Base-by-base conservation (phyloP, 1,284 basidiomycete species). In the Somion occarium region DNA sequence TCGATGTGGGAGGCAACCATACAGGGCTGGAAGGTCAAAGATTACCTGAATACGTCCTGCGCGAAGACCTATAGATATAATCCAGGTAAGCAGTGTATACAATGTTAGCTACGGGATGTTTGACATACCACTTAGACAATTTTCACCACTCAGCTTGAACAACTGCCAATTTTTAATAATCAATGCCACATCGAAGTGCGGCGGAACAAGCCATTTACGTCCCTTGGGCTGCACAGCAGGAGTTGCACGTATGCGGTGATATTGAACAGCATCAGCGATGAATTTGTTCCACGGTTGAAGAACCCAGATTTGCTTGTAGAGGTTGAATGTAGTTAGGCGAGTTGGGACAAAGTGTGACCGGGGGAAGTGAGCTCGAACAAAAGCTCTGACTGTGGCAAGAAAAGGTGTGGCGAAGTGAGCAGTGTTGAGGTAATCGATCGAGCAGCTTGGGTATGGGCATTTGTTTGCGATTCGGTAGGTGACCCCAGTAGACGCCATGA, bases 281-380 rank as follows among this genome's bases (percentile, higher is more conserved):
- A 49, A 52, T 15, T n/a, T 15, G 38, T 55, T 55, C 43, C 46
- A 50, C 2, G 46, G 41, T 5, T 43, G 46, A 15, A 38, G 23
- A 20, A 52, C n/a, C 37, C 47, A 49, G 18, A 55, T 37, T 48
- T 55, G 53, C 38, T 52, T 55, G 44, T 52, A 52, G 13, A 52
- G 43, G 15, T 45, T 15, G 41, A 30, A 51, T 23, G 2, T 25
- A 5, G 27, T 34, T 20, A 48, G 23, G 7, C 5, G 12, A 11
- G 18, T 43, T 39, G 39, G 46, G 20, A 25, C 18, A 20, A 42
- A 13, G 3, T 22, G n/a, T 18, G 38, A n/a, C 25, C 18, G 43
- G 12, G 25, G 15, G 15, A 15, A 44, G 39, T 38, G 19, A n/a
- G 22, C 38, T 1, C 12, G 27, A 26, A 44, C 30, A 25, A 44